phyloP scores from a whole-genome alignment of 169 alveolate species.

The Neospora caninum region DNA sequence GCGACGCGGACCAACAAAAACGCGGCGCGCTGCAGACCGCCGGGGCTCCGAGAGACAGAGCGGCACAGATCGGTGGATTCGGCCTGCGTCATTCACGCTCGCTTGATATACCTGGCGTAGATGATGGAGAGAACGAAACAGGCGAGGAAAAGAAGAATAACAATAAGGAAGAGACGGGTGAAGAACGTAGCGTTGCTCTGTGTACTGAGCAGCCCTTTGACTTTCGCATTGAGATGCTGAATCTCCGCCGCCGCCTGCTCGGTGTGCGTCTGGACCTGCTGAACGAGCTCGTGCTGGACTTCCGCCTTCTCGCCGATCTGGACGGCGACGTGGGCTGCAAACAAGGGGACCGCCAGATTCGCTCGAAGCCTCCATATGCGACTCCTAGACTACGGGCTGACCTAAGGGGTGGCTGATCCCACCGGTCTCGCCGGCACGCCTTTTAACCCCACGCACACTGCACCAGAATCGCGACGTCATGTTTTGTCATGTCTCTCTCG shows the following conservation, averaged over 20 bases:
- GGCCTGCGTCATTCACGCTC: neutral
- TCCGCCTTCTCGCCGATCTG: constrained; percentile 51
- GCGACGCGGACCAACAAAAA: no score
- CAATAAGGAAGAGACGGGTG: constrained; percentile 24
- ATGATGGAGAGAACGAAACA: constrained; percentile 47
- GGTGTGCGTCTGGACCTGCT: constrained; percentile 32
- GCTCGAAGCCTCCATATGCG: no score
- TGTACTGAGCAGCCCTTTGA: neutral
- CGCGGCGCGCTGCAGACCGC: no score
- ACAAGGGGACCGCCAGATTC: no score
- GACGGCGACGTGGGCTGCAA: constrained; percentile 52
- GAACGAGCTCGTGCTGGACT: constrained; percentile 24
- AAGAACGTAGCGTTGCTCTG: constrained; percentile 32
- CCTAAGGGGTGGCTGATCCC: no score
- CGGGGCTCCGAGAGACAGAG: no score
- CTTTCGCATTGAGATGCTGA: constrained; percentile 29
- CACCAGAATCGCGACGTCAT: no score
- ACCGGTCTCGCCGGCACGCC: no score
- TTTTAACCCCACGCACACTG: no score
- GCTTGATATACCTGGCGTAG: constrained; percentile 45
- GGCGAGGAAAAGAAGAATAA: constrained; percentile 34
- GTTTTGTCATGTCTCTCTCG: no score
- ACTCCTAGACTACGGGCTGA: no score
- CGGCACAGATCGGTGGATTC: no score
- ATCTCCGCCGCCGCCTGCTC: constrained; percentile 50